A percentile compares a stretch with the other conserved stretches of the same genome.
Conservation (phyloP, 768 basidiomycete genomes). For the Strobilomyces confusus region DNA sequence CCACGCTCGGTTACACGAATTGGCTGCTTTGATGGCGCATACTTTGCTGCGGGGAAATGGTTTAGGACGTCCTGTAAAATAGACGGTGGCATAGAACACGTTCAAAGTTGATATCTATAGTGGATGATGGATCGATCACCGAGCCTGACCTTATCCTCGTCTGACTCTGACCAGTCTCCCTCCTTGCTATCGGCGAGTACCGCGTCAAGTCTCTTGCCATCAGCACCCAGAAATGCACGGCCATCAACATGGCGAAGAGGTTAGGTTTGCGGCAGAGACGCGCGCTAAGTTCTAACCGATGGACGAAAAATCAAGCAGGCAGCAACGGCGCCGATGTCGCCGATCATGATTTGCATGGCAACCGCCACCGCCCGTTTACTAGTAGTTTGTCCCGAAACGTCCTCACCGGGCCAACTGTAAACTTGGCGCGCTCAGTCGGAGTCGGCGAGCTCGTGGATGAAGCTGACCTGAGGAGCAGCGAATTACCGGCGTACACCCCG, state of each 20-base stretch:
- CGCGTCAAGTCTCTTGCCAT: conserved; percentile 42
- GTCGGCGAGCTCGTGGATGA: background rate
- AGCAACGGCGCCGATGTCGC: conserved; percentile 56
- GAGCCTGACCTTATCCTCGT: conserved; percentile 21
- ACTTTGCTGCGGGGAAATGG: too few species aligned
- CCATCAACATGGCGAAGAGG: conserved; percentile 43
- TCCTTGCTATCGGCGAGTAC: conserved; percentile 16
- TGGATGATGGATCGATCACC: conserved; percentile 30
- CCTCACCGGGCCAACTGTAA: conserved; percentile 55
- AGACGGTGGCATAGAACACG: background rate
- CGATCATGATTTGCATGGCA: conserved; percentile 62
- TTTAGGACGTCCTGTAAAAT: too few species aligned
- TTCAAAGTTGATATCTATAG: conserved; percentile 29
- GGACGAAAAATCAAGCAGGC: conserved; percentile 56
- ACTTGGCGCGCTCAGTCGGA: background rate
- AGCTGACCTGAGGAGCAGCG: conserved; percentile 49
- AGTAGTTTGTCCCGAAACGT: conserved; percentile 66
- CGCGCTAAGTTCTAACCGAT: conserved; percentile 37
- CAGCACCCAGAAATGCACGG: conserved; percentile 42
- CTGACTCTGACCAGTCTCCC: conserved; percentile 6
- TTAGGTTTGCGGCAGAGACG: conserved; percentile 53
- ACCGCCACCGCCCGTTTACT: conserved; percentile 61
- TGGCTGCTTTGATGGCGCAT: too few species aligned
- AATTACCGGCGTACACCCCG: conserved; percentile 56
- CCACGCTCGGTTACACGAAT: too few species aligned